Conservation (phyloP, 495 filamentous ascomycete species). For the Neurospora sp. region DNA sequence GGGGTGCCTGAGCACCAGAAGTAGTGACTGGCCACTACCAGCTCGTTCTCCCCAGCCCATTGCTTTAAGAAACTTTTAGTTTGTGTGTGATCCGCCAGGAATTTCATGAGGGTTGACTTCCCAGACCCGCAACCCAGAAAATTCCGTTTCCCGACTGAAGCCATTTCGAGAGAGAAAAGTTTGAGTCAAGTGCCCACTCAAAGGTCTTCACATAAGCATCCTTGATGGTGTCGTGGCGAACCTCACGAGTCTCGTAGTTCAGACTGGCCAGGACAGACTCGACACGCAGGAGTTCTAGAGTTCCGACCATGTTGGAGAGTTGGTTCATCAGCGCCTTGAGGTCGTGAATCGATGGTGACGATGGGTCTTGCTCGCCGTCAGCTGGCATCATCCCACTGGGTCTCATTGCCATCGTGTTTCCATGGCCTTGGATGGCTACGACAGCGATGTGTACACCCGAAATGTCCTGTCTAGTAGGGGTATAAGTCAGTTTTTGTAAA, state of each 20-base stretch:
- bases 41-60: constrained; percentile 10
- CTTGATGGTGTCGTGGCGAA: not conserved
- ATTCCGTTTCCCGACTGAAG: not conserved
- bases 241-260: not conserved
- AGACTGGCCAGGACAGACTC: not conserved
- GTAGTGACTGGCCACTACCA: constrained; percentile 16
- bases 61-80: constrained; percentile 1
- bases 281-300: not conserved
- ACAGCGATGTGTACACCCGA: not conserved
- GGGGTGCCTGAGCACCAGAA: constrained; percentile 26
- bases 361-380: not conserved
- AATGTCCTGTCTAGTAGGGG: not conserved
- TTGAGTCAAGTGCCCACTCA: not conserved
- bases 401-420: not conserved
- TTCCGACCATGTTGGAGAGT: not conserved
- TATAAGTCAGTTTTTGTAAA: not conserved
- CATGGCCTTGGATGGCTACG: not conserved
- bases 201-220: not conserved
- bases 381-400: not conserved
- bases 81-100: constrained; percentile 9
- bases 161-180: not conserved
- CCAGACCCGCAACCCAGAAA: constrained; percentile 28
- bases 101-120: constrained; percentile 34
- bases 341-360: not conserved
- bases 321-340: not conserved